Evolutionary conservation across 176 grass and related monocot genomes (phyloP).

Genomic region (Bonia amplexicaulis): DNA sequence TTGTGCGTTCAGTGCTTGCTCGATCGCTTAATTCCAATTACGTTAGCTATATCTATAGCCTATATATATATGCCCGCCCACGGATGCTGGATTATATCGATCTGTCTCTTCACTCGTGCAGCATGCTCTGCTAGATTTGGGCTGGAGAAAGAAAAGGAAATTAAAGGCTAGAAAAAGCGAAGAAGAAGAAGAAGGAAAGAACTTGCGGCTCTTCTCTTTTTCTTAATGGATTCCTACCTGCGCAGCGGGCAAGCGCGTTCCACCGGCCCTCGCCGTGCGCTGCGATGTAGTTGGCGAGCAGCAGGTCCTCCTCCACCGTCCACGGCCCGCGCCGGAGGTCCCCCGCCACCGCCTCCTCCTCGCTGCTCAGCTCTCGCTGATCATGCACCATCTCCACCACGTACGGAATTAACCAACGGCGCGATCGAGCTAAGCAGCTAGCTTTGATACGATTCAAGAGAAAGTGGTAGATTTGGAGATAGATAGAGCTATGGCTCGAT

Average conservation of each 20-base stretch:
- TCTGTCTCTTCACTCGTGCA: neutral
- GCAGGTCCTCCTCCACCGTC: constrained; percentile 81
- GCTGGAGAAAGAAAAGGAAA: neutral
- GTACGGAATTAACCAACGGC: neutral
- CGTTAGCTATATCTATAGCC: neutral
- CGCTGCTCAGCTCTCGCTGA: constrained; percentile 12
- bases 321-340: constrained; percentile 74
- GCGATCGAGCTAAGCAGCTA: neutral
- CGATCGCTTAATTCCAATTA: neutral
- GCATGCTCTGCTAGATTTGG: neutral
- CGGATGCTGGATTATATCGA: neutral
- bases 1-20: neutral
- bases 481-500: neutral
- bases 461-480: neutral
- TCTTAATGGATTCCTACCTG: constrained; percentile 40
- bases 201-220: neutral
- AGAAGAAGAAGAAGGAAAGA: neutral
- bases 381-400: neutral
- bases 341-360: constrained; percentile 13
- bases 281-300: constrained; percentile 72
- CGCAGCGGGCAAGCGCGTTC: constrained; percentile 82
- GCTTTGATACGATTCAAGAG: neutral
- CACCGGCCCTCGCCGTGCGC: constrained; percentile 77
- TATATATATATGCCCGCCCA: neutral
- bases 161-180: neutral